Percentiles rank a stretch among this genome's conserved stretches.
Evolutionary conservation across 768 basidiomycete genomes (phyloP).

Genomic region (Termitomyces eurrhizus): DNA sequence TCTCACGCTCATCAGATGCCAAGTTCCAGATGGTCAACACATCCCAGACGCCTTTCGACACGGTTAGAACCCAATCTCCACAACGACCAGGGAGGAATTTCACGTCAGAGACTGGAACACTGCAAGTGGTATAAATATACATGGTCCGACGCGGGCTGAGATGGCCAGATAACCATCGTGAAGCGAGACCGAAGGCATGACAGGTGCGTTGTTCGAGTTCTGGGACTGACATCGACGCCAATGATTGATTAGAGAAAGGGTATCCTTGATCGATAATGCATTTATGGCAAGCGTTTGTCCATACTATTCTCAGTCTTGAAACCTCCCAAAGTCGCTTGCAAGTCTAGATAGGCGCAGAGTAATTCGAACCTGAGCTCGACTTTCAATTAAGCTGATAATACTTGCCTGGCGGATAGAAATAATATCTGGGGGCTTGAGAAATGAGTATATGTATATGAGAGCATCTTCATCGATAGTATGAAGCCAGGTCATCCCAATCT

Average conservation of each 20-base stretch:
- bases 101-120: constrained; percentile 47
- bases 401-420: constrained; percentile 39
- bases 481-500: constrained; percentile 3
- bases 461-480: constrained; percentile 24
- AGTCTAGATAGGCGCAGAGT: constrained; percentile 31
- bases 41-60: constrained; percentile 62
- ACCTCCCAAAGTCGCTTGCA: constrained; percentile 44
- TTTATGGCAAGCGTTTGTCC: constrained; percentile 45
- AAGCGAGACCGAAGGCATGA: constrained; percentile 41
- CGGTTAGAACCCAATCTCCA: constrained; percentile 43
- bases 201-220: constrained; percentile 44
- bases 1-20: constrained; percentile 7
- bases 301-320: constrained; percentile 49
- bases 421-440: constrained; percentile 34
- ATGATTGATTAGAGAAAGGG: constrained; percentile 42
- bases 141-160: constrained; percentile 11
- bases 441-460: constrained; percentile 28
- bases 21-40: constrained; percentile 50
- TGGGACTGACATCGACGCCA: constrained; percentile 32
- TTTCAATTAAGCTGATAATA: background rate
- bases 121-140: constrained; percentile 29
- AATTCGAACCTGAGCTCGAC: background rate
- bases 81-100: constrained; percentile 46
- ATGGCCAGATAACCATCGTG: constrained; percentile 39
- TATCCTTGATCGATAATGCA: constrained; percentile 42